Evolutionary conservation across 345 rosid species (phyloP).

Genomic region (Salix dunnii): DNA sequence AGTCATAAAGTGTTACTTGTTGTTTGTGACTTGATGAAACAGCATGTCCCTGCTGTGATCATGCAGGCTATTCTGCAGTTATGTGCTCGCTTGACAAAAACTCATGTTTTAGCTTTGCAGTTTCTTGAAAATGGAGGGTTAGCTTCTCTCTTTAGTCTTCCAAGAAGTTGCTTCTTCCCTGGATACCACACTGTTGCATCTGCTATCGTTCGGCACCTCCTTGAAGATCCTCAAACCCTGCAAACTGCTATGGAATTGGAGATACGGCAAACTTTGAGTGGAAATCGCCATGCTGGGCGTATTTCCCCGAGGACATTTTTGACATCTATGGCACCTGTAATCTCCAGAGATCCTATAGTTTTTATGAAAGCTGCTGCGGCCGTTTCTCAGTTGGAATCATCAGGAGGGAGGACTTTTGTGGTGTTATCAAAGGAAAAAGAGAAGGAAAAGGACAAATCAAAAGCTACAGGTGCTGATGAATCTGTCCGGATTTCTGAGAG

Average conservation of each 20-base stretch:
- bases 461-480: slow-evolving; percentile 62
- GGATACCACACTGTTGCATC: slow-evolving; percentile 91
- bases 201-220: slow-evolving; percentile 78
- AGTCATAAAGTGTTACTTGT: slow-evolving; percentile 60
- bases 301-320: slow-evolving; percentile 61
- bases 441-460: slow-evolving; percentile 61
- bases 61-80: slow-evolving; percentile 97
- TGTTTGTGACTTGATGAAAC: slow-evolving; percentile 70
- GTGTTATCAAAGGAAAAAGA: slow-evolving; percentile 77
- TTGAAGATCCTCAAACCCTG: slow-evolving; percentile 95
- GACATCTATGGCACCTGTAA: slow-evolving; percentile 85
- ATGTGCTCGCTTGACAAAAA: slow-evolving; percentile 90
- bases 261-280: slow-evolving; percentile 73
- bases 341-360: slow-evolving; percentile 80
- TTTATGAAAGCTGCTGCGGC: slow-evolving; percentile 83
- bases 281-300: slow-evolving; percentile 69
- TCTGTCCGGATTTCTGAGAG: slow-evolving; percentile 63
- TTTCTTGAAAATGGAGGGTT: slow-evolving; percentile 88
- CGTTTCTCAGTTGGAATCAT: slow-evolving; percentile 84
- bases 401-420: slow-evolving; percentile 75
- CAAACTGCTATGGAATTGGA: slow-evolving; percentile 98
- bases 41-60: slow-evolving; percentile 75
- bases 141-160: slow-evolving; percentile 73
- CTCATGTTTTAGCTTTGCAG: slow-evolving; percentile 66
- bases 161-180: slow-evolving; percentile 77